phyloP scores from a whole-genome alignment of 495 filamentous ascomycete genomes.

The Penicillium argentinense region DNA sequence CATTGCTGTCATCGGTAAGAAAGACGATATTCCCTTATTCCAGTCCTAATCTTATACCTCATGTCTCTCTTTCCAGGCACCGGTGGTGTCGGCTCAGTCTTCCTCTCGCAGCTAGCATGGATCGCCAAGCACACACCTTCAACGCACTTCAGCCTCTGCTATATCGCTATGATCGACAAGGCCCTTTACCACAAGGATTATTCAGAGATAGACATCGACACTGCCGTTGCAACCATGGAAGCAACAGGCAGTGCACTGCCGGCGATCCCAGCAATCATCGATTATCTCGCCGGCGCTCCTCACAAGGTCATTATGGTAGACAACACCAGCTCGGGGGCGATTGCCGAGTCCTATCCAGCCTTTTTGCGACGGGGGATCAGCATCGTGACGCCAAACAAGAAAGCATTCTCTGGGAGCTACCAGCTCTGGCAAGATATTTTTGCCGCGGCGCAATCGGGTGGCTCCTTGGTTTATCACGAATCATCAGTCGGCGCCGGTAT shows the following conservation, averaged over 20 bases:
- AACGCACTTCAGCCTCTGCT: slow-evolving; percentile 4
- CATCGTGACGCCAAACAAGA: slow-evolving; percentile 4
- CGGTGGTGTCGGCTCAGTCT: slow-evolving; percentile 1
- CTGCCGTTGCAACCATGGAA: neutral
- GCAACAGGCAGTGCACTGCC: neutral
- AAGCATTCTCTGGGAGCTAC: slow-evolving; percentile 4
- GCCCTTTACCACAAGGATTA: slow-evolving; percentile 7
- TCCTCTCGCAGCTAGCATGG: slow-evolving; percentile 2
- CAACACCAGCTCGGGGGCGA: neutral
- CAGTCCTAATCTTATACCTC: neutral
- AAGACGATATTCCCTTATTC: too few relatives aligned
- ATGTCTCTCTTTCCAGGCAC: neutral
- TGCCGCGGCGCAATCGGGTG: neutral
- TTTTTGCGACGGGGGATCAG: slow-evolving; percentile 1
- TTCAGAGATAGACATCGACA: slow-evolving; percentile 5
- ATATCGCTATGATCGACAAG: slow-evolving; percentile 6
- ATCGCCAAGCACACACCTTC: neutral
- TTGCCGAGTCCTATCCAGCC: slow-evolving; percentile 1
- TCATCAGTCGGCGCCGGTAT: slow-evolving; percentile 6
- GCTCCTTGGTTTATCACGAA: slow-evolving; percentile 2
- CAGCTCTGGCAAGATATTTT: slow-evolving; percentile 7
- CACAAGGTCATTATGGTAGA: slow-evolving; percentile 5
- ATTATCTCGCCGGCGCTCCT: neutral
- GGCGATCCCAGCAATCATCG: neutral
- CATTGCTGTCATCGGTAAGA: slow-evolving; percentile 2